A percentile compares a stretch with the other conserved stretches of the same genome.
Evolutionary conservation across 257 asterid species (phyloP).

Genomic region (Handroanthus guayacan): DNA sequence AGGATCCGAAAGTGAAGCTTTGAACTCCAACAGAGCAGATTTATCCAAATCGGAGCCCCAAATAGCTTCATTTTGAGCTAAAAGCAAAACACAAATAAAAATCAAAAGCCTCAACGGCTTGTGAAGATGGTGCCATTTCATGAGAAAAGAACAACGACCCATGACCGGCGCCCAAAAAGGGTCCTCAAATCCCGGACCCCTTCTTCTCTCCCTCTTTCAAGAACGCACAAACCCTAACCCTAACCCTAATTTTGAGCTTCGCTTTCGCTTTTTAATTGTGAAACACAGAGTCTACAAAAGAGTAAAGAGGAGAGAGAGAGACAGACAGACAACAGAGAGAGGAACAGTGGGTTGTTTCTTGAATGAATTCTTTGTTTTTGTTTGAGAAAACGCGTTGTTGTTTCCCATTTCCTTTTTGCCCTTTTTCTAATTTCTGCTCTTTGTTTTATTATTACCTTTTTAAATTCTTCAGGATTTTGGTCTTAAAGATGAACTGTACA

Average conservation of each 20-base stretch:
- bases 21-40: constrained; percentile 72
- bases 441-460: constrained; percentile 25
- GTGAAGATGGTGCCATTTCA: constrained; percentile 56
- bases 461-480: constrained; percentile 28
- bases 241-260: constrained; percentile 58
- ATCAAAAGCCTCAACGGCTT: constrained; percentile 59
- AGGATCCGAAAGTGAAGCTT: constrained; percentile 59
- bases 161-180: constrained; percentile 54
- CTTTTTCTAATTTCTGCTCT: neutral
- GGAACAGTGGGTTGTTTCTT: constrained; percentile 41
- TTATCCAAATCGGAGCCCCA: constrained; percentile 57
- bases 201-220: constrained; percentile 25
- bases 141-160: constrained; percentile 64
- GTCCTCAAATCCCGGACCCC: constrained; percentile 48
- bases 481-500: constrained; percentile 33
- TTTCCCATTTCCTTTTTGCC: constrained; percentile 26
- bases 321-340: constrained; percentile 34
- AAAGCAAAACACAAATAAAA: constrained; percentile 46
- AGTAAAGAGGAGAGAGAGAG: constrained; percentile 37
- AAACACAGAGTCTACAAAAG: constrained; percentile 40
- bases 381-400: constrained; percentile 57
- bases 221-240: constrained; percentile 49
- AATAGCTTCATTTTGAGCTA: constrained; percentile 43
- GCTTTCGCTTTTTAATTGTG: constrained; percentile 29
- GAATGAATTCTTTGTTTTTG: constrained; percentile 28